Evolutionary conservation across 2,329 filamentous ascomycete species (phyloP).

Genomic region (Colletotrichum melonis): DNA sequence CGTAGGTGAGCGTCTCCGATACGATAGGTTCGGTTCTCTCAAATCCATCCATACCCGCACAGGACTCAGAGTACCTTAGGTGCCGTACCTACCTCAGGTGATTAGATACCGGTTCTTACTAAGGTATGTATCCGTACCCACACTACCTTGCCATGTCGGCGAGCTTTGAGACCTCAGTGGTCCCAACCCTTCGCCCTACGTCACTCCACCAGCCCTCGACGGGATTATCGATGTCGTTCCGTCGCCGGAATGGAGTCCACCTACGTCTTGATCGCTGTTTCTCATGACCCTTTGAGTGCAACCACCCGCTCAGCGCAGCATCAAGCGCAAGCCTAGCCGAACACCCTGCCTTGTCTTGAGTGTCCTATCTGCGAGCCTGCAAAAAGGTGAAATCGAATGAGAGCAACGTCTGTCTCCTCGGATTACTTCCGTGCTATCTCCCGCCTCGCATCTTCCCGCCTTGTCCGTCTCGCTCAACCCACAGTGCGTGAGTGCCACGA

Average conservation of each 20-base stretch:
- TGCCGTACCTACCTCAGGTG: too few species aligned
- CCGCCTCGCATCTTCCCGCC: not conserved
- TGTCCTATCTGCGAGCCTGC: too few species aligned
- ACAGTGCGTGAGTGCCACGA: not conserved
- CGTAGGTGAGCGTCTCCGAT: not conserved
- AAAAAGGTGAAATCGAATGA: not conserved
- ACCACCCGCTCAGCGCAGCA: not conserved
- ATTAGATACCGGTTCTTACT: too few species aligned
- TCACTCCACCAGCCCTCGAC: slow-evolving; percentile 23
- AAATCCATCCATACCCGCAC: not conserved
- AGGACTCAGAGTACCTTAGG: too few species aligned
- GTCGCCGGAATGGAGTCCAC: slow-evolving; percentile 6
- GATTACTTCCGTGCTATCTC: not conserved
- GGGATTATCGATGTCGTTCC: slow-evolving; percentile 22
- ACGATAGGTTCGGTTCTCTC: not conserved
- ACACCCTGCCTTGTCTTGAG: too few species aligned
- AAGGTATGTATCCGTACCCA: too few species aligned
- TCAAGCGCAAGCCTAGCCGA: not conserved
- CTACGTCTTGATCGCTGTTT: slow-evolving; percentile 25
- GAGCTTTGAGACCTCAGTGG: slow-evolving; percentile 4
- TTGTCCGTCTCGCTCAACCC: not conserved
- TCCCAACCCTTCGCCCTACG: slow-evolving; percentile 3
- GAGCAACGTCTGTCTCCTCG: not conserved
- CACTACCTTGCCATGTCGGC: not conserved
- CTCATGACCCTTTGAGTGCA: not conserved